phyloP scores from a whole-genome alignment of 371 early-diverging fungal species.

The Mucor racemosus region DNA sequence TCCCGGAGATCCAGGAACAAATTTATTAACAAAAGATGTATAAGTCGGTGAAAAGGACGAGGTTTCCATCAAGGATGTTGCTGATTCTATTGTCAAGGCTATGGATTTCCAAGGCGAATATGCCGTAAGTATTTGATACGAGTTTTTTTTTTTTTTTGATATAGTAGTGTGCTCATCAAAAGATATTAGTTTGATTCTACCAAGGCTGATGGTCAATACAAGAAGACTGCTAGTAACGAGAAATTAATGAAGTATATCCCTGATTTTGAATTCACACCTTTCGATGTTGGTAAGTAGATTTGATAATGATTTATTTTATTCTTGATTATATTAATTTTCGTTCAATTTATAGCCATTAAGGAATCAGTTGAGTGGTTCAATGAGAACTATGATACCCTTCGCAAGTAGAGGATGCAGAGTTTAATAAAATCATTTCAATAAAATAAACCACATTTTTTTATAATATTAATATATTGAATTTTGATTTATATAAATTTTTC shows the following conservation, averaged over 20 bases:
- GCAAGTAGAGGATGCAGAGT: slow-evolving; percentile 47
- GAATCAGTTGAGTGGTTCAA: slow-evolving; percentile 84
- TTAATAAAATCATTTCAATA: neutral
- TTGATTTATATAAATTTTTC: too few species aligned
- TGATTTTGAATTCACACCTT: slow-evolving; percentile 84
- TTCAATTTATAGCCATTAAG: slow-evolving; percentile 62
- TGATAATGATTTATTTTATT: neutral
- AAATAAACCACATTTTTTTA: neutral
- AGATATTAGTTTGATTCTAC: slow-evolving; percentile 69
- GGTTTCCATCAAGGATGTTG: slow-evolving; percentile 82
- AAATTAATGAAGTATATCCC: slow-evolving; percentile 78
- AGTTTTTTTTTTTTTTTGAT: neutral
- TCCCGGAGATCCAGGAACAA: neutral
- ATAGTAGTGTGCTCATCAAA: neutral
- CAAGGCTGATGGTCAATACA: slow-evolving; percentile 85
- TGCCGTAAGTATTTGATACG: slow-evolving; percentile 31
- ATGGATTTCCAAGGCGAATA: slow-evolving; percentile 72
- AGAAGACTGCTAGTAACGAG: slow-evolving; percentile 86
- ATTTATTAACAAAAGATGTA: neutral
- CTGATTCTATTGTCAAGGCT: slow-evolving; percentile 75
- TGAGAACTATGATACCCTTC: slow-evolving; percentile 69
- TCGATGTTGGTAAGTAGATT: slow-evolving; percentile 63
- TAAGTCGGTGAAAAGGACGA: slow-evolving; percentile 82
- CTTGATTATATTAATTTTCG: neutral
- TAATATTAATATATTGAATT: neutral